These are phyloP conservation scores for Rasamsonia emersonii DNA, from an alignment of 2,329 filamentous ascomycete species.

Conservation along the genomic window DNA sequence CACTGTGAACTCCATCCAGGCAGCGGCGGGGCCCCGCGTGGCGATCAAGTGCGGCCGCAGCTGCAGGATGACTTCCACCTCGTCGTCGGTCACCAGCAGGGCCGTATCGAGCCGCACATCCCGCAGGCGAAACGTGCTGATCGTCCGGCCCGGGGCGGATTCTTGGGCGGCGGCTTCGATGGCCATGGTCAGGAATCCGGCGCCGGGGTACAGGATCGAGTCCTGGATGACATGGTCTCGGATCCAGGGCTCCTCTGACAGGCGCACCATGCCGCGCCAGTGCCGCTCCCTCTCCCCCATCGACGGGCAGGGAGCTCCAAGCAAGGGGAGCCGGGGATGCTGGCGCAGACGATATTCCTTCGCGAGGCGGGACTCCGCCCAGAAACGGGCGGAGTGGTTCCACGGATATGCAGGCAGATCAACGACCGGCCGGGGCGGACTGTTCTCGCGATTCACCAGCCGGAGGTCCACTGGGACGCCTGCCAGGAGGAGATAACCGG, in stretches of 20 bases:
- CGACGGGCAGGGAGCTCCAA: neutral
- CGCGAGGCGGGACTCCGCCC: neutral
- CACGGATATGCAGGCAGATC: neutral
- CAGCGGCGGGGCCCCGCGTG: neutral
- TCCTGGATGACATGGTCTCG: constrained; percentile 12
- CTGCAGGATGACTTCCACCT: neutral
- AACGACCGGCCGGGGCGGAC: neutral
- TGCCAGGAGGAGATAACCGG: neutral
- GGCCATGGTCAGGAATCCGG: constrained; percentile 21
- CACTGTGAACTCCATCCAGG: constrained; percentile 3
- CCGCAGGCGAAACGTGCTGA: neutral
- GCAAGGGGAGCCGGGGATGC: neutral
- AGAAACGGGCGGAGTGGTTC: neutral
- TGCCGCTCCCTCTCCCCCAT: neutral
- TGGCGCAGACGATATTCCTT: neutral
- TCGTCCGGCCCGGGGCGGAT: neutral
- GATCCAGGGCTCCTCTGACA: constrained; percentile 9
- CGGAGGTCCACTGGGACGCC: neutral
- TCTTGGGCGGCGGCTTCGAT: constrained; percentile 19
- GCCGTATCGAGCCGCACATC: neutral
- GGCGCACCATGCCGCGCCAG: neutral
- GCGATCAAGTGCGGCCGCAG: neutral
- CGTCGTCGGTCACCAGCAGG: neutral
- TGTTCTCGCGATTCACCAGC: neutral
- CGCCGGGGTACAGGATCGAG: constrained; percentile 19